Conservation (phyloP, 495 filamentous ascomycete genomes). For the Polyplosphaeria fusca region DNA sequence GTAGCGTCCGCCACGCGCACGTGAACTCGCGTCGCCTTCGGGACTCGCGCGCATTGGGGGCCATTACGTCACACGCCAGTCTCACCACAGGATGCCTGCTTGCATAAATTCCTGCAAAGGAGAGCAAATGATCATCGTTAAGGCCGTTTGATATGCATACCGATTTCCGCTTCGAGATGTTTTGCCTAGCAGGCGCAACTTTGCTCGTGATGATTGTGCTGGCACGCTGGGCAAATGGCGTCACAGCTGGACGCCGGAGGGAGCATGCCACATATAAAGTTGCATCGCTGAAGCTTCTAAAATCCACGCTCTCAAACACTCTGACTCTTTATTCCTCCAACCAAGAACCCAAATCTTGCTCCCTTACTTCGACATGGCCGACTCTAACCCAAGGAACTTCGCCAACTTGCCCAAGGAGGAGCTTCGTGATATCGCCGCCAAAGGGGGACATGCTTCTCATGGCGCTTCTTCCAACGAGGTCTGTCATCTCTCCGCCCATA, state of each 20-base stretch:
- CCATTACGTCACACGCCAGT: neutral
- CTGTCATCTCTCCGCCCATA: neutral
- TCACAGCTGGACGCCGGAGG: no score
- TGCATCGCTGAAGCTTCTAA: no score
- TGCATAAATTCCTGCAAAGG: no score
- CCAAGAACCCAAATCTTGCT: no score
- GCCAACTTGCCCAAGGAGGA: constrained; percentile 42
- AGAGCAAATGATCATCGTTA: neutral
- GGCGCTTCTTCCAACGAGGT: constrained; percentile 11
- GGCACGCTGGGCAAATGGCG: no score
- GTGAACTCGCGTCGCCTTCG: neutral
- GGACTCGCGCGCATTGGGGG: neutral
- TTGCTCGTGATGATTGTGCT: no score
- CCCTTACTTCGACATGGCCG: constrained; percentile 8
- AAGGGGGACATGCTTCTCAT: constrained; percentile 32
- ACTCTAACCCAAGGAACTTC: constrained; percentile 41
- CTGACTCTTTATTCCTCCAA: no score
- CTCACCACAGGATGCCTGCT: no score
- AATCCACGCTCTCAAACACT: no score
- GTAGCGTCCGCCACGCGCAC: neutral
- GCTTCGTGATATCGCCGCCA: constrained; percentile 39
- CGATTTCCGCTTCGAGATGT: no score
- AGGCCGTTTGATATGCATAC: neutral
- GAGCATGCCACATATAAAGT: no score
- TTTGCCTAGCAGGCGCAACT: no score